Conservation (phyloP, 495 filamentous ascomycete genomes). For the Lentithecium fluviatile region DNA sequence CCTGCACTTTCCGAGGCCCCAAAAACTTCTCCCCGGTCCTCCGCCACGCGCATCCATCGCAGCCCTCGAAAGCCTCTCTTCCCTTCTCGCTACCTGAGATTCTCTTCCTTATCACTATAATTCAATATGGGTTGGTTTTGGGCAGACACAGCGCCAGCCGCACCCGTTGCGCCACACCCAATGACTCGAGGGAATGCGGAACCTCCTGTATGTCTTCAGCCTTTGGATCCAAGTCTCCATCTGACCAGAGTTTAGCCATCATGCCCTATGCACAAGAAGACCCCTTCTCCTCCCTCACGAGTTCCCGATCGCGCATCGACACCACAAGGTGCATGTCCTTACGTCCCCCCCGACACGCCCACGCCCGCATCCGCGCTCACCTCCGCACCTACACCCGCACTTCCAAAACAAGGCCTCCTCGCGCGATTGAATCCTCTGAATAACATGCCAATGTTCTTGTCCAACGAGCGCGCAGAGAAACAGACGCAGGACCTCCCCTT, state of each 20-base stretch:
- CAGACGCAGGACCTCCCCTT: constrained; percentile 74
- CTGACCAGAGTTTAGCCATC: constrained; percentile 59
- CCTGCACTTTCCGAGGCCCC: constrained; percentile 15
- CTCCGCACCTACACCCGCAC: constrained; percentile 41
- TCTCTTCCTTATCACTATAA: neutral
- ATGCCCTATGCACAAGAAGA: constrained; percentile 85
- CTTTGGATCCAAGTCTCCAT: constrained; percentile 16
- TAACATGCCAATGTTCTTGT: constrained; percentile 88
- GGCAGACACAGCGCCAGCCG: constrained; percentile 64
- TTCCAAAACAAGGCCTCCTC: constrained; percentile 43
- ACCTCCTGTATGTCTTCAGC: constrained; percentile 66
- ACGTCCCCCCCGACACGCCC: constrained; percentile 45
- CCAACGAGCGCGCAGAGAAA: constrained; percentile 68
- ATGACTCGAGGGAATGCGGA: constrained; percentile 45
- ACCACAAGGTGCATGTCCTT: constrained; percentile 51
- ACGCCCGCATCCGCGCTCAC: constrained; percentile 48
- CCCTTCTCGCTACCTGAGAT: neutral
- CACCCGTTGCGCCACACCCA: constrained; percentile 49
- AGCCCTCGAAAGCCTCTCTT: neutral
- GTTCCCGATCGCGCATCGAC: constrained; percentile 41
- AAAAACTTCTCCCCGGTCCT: constrained; percentile 14
- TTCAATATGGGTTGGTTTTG: constrained; percentile 94
- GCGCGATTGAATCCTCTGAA: constrained; percentile 89
- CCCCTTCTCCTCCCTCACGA: constrained; percentile 48
- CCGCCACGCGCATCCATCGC: constrained; percentile 20